These are phyloP conservation scores for Torulaspora gathmanii DNA, from an alignment of 805 yeast species.

Conservation along the genomic window DNA sequence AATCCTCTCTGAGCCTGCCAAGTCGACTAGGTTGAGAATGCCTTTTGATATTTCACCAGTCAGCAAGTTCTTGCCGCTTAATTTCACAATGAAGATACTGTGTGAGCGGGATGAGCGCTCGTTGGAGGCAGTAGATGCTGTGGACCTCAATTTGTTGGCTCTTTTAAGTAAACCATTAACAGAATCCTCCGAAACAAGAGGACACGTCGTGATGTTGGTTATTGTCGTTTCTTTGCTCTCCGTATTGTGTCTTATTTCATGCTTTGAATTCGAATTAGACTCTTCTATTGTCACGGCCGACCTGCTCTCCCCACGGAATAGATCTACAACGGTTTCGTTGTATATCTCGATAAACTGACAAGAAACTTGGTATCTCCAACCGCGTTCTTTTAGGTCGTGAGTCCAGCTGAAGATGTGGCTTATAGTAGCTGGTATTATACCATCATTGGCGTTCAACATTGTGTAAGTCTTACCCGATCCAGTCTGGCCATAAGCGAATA, in stretches of 20 bases:
- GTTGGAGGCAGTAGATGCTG: slow-evolving; percentile 78
- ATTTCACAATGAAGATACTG: slow-evolving; percentile 63
- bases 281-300: slow-evolving; percentile 11
- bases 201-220: slow-evolving; percentile 51
- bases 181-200: slow-evolving; percentile 44
- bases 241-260: slow-evolving; percentile 71
- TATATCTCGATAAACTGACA: slow-evolving; percentile 89
- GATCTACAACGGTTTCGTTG: slow-evolving; percentile 74
- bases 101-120: slow-evolving; percentile 90
- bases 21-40: slow-evolving; percentile 72
- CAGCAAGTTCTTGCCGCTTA: slow-evolving; percentile 49
- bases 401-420: slow-evolving; percentile 61
- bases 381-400: slow-evolving; percentile 43
- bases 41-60: slow-evolving; percentile 53
- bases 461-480: slow-evolving; percentile 94
- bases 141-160: slow-evolving; percentile 62
- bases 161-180: slow-evolving; percentile 47
- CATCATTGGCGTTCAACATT: slow-evolving; percentile 67
- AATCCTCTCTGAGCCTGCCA: slow-evolving; percentile 92
- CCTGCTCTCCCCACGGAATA: slow-evolving; percentile 38
- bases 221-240: slow-evolving; percentile 50
- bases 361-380: slow-evolving; percentile 57
- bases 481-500: slow-evolving; percentile 96
- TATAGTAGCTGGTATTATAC: slow-evolving; percentile 78
- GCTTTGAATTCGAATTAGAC: slow-evolving; percentile 35